Percentiles rank a stretch among this genome's conserved stretches.
Evolutionary conservation across 2,329 filamentous ascomycete species (phyloP).

Genomic region (Phoma sp.): DNA sequence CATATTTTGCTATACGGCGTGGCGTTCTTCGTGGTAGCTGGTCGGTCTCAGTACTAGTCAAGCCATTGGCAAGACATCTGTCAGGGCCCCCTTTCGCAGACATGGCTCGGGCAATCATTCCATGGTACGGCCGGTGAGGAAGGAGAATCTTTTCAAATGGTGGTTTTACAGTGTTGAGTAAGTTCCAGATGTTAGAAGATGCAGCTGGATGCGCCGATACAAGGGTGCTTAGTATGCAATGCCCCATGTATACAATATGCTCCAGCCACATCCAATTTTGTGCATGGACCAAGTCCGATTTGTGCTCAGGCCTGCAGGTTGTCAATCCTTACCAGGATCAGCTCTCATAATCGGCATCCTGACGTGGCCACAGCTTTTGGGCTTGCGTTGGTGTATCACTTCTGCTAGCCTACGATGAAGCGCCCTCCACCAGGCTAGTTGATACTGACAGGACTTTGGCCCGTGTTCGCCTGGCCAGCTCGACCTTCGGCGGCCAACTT

Average conservation of each 20-base stretch:
- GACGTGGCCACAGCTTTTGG: slow-evolving; percentile 11
- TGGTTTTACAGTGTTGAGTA: not conserved
- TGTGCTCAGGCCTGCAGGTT: slow-evolving; percentile 10
- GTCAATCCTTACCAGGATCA: slow-evolving; percentile 3
- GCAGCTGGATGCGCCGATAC: slow-evolving; percentile 3
- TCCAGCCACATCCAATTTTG: slow-evolving; percentile 7
- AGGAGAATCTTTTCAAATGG: not conserved
- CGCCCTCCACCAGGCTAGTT: slow-evolving; percentile 7
- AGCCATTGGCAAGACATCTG: not conserved
- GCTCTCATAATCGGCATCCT: slow-evolving; percentile 3
- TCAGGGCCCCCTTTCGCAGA: not conserved
- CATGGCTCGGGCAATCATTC: slow-evolving; percentile 6
- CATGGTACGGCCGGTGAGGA: not conserved
- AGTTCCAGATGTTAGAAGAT: slow-evolving; percentile 3
- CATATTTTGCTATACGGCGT: slow-evolving; percentile 8
- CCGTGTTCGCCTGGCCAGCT: slow-evolving; percentile 10
- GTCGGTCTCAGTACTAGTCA: not conserved
- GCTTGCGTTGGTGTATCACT: slow-evolving; percentile 13
- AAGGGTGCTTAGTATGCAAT: slow-evolving; percentile 5
- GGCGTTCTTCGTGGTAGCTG: slow-evolving; percentile 6
- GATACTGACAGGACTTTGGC: slow-evolving; percentile 12
- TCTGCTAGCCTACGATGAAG: slow-evolving; percentile 14
- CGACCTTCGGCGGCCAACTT: slow-evolving; percentile 6
- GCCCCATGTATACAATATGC: slow-evolving; percentile 9
- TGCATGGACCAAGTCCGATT: slow-evolving; percentile 5